phyloP scores from a whole-genome alignment of 345 rosid species.

The Salix viminalis region DNA sequence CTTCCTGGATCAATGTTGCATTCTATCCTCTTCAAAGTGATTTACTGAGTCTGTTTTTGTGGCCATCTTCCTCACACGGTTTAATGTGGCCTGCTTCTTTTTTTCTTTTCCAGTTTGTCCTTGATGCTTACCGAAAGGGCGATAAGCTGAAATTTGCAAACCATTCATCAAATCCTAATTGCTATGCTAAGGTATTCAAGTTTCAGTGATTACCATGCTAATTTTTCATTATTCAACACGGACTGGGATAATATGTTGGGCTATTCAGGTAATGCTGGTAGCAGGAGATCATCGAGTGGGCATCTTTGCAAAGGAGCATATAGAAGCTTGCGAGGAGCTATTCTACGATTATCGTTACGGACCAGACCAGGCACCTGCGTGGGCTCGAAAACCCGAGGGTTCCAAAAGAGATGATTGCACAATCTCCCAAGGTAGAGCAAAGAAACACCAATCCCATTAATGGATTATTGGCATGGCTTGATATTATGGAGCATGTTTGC shows the following conservation, averaged over 20 bases:
- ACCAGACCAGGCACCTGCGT: constrained; percentile 91
- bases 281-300: constrained; percentile 99
- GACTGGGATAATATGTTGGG: neutral
- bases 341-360: constrained; percentile 96
- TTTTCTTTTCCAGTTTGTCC: constrained; percentile 62
- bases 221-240: neutral
- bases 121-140: constrained; percentile 96
- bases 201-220: neutral
- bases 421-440: constrained; percentile 79
- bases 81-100: neutral
- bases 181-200: constrained; percentile 83
- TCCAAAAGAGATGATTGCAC: constrained; percentile 73
- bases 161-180: constrained; percentile 91
- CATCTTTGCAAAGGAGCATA: constrained; percentile 86
- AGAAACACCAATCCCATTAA: constrained; percentile 96
- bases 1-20: neutral
- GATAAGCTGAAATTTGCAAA: constrained; percentile 97
- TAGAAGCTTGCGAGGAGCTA: constrained; percentile 91
- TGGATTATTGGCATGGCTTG: neutral
- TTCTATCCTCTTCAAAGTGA: neutral
- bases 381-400: constrained; percentile 97
- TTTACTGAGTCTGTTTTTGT: neutral
- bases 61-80: neutral
- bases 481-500: neutral
- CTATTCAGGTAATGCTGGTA: constrained; percentile 85